Percentiles rank a stretch among this genome's conserved stretches.
Evolutionary conservation across 352 stramenopile genomes (phyloP).

Genomic region (Pythium brassicae): DNA sequence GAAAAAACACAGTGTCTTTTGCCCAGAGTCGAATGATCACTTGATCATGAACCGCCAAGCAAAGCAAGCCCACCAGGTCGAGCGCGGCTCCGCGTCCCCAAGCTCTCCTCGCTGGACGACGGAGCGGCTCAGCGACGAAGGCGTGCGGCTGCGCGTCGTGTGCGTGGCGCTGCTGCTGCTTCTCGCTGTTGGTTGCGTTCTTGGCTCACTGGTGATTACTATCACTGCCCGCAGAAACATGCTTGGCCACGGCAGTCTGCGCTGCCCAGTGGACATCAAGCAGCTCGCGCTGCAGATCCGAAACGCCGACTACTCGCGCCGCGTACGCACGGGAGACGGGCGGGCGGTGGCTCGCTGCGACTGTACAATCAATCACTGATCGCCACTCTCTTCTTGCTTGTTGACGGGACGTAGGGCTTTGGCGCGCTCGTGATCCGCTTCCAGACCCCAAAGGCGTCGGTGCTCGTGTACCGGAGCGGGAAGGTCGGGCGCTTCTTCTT

Average conservation of each 20-base stretch:
- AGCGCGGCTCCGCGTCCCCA: background rate
- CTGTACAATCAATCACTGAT: no score
- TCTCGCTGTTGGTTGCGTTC: background rate
- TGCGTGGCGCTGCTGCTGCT: no score
- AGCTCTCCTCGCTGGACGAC: constrained; percentile 25
- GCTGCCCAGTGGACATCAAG: constrained; percentile 48
- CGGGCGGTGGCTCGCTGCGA: no score
- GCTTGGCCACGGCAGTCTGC: constrained; percentile 54
- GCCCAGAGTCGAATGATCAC: no score
- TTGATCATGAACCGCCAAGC: no score
- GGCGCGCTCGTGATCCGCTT: constrained; percentile 66
- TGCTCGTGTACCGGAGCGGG: constrained; percentile 60
- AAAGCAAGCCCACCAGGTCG: no score
- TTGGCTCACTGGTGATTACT: background rate
- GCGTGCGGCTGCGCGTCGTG: constrained; percentile 54
- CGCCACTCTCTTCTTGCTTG: background rate
- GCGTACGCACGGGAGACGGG: no score
- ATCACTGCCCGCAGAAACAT: constrained; percentile 37
- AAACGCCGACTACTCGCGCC: constrained; percentile 64
- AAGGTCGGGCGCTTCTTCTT: constrained; percentile 50
- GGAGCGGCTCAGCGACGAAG: constrained; percentile 39
- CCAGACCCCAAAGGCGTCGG: constrained; percentile 42
- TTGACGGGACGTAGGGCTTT: constrained; percentile 35
- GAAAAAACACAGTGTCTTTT: no score
- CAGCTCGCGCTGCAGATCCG: constrained; percentile 60